Base-by-base conservation (phyloP, 2,329 filamentous ascomycete genomes). In the Fusarium azukiicola region DNA sequence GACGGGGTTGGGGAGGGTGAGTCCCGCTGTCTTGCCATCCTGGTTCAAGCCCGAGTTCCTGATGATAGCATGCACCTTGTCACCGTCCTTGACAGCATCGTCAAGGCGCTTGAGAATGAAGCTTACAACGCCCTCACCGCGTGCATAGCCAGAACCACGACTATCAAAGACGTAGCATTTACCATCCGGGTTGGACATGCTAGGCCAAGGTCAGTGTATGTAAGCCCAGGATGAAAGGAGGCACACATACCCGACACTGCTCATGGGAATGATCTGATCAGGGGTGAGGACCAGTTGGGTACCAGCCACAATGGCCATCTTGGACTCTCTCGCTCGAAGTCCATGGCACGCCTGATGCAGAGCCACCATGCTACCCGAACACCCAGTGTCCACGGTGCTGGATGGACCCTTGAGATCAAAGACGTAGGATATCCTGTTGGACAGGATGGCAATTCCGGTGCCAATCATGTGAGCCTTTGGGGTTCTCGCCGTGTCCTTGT, bases 301-400 rank as follows among this genome's bases (percentile, higher is more conserved):
- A 16, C 73, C 77, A 13, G 63, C 73, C 49, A 89, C 90, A 46
- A 92, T 84, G 1, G 91, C 89, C 67, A 87, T 83, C 23, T 82
- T 86, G 0, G 88, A 89, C 74, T 93, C 90, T 11, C 88, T 89
- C 1, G 86, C 79, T 42, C 88, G 84, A 63, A 92, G 81, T 67
- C 87, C 84, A 36, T 80, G 74, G 42, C 80, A 79, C 14, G 81
- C 83, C 21, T 79, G 74, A 42, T 82, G 77, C 16, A 83, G 12
- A 4, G 82, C 81, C 38, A 87, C 85, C 42, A 87, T 75, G 2
- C 84, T 85, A 0, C 86, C 86, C 0, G 87, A 88, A 73, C 87
- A 89, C 1, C 86, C 88, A 6, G 87, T 88, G 61, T 88, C 85
- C 36, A 84, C 71, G 19, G 84, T 78, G 16, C 84, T 81, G 27